phyloP scores from a whole-genome alignment of 495 filamentous ascomycete genomes.

The Podospora didyma region DNA sequence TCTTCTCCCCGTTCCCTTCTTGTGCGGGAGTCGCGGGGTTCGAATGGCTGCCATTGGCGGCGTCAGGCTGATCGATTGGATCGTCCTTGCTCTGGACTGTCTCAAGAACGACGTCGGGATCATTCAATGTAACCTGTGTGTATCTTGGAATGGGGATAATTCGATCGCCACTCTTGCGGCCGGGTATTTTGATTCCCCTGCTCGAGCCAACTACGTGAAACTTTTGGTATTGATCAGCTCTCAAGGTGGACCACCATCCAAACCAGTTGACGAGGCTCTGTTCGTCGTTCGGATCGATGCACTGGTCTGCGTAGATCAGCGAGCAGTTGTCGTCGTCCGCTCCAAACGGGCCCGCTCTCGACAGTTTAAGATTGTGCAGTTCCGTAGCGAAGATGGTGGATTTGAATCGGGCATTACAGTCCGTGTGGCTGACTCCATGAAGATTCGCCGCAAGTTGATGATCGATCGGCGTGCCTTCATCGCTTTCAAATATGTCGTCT shows the following conservation, averaged over 20 bases:
- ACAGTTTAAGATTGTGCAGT: constrained; percentile 14
- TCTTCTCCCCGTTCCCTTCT: background rate
- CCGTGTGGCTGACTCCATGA: constrained; percentile 18
- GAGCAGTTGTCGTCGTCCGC: constrained; percentile 32
- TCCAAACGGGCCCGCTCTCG: constrained; percentile 8
- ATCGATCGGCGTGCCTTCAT: constrained; percentile 2
- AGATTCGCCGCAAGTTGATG: constrained; percentile 18
- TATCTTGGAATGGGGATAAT: constrained; percentile 37
- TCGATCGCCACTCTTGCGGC: constrained; percentile 27
- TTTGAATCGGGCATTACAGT: constrained; percentile 24
- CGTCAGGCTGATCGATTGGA: background rate
- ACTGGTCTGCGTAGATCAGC: constrained; percentile 36
- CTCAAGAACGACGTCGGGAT: constrained; percentile 35
- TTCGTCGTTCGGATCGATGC: constrained; percentile 50
- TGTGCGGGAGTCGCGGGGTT: background rate
- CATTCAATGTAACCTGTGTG: constrained; percentile 29
- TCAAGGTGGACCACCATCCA: constrained; percentile 47
- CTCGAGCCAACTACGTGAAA: constrained; percentile 45
- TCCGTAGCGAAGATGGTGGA: constrained; percentile 21
- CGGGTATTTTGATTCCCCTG: constrained; percentile 12
- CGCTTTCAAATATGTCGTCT: constrained; percentile 12
- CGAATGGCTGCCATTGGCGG: background rate
- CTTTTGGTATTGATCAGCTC: constrained; percentile 43
- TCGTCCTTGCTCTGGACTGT: constrained; percentile 12
- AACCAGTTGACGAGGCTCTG: constrained; percentile 51